Base-by-base conservation (phyloP, 345 rosid genomes). In the Crucihimalaya himalaica region DNA sequence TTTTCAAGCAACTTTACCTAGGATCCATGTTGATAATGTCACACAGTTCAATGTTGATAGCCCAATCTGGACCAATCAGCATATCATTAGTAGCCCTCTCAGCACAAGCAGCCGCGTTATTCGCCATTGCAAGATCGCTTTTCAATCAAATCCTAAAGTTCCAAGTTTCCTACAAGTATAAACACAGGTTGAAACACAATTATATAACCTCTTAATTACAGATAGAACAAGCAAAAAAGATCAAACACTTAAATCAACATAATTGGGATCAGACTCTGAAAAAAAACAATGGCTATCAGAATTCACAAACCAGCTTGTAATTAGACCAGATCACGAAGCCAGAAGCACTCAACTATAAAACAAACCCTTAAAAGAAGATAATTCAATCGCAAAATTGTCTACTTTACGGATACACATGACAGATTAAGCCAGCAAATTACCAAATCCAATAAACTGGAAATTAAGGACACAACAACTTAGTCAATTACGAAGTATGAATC, bases 11-110 rank as follows among this genome's bases (percentile, higher is more conserved):
- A 62, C 4, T 79, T 88, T 90, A 95, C 99, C 94, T 82, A 51
- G 91, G 92, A 77, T 95, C 91, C 88, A 86, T 87, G 86, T 91
- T 87, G 78, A 95, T 84, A 74, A 90, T 76, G 75, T 95, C 99
- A 48, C 99, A 95, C 7, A 95, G 75, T 83, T 95, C 99, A 20
- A 95, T 86, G 84, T 87, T 95, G 70, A 95, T 71, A 46, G 97
- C 97, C 99, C 99, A 95, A 68, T 95, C 99, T 0, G 99, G 99
- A 71, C 93, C 93, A 52, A 88, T 85, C 81, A 95, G 72, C 88
- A 83, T 84, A 80, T 92, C 98, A 78, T 84, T 92, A 0, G 99
- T 95, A 14, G 98, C 98, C 81, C 98, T 90, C 84, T 95, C 99
- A 27, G 96, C 98, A 75, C 90, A 89, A n/a, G 90, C 81, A 32